These are phyloP conservation scores for Penicillium verhagenii DNA, from an alignment of 495 filamentous ascomycete species.

Conservation along the genomic window DNA sequence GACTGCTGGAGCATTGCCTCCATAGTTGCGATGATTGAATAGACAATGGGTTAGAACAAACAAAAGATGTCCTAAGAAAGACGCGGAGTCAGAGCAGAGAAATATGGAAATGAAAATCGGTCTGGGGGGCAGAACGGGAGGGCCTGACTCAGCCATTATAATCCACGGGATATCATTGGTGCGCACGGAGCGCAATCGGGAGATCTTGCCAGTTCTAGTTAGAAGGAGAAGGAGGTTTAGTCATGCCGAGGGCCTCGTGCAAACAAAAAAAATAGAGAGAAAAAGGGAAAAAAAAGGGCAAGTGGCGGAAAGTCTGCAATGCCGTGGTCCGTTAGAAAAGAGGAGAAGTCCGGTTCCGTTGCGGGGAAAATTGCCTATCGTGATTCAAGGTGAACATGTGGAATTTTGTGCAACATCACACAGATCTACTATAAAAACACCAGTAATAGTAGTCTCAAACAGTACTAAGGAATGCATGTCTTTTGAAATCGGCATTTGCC, in stretches of 20 bases:
- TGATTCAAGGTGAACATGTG: too few relatives aligned
- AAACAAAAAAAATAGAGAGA: too few relatives aligned
- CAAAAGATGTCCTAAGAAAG: not conserved
- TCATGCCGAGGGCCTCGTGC: not conserved
- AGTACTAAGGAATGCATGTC: too few relatives aligned
- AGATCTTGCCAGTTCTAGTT: not conserved
- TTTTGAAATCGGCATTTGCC: too few relatives aligned
- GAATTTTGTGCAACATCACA: not conserved
- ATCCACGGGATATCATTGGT: constrained; percentile 7
- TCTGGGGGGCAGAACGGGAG: constrained; percentile 1
- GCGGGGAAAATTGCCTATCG: not conserved
- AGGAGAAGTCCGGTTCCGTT: not conserved
- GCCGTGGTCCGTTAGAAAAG: not conserved
- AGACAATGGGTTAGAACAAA: not conserved
- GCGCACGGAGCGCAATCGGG: not conserved
- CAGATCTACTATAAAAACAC: too few relatives aligned
- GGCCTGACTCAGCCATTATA: constrained; percentile 2
- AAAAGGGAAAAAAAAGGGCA: too few relatives aligned
- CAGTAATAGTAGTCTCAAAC: too few relatives aligned
- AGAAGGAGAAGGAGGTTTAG: not conserved
- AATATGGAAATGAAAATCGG: constrained; percentile 2
- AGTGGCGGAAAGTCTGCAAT: not conserved
- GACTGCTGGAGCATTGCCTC: constrained; percentile 92
- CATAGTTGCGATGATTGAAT: constrained; percentile 51
- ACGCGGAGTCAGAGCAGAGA: not conserved